phyloP scores from a whole-genome alignment of 805 yeast genomes.

The Wickerhamiella brachini region DNA sequence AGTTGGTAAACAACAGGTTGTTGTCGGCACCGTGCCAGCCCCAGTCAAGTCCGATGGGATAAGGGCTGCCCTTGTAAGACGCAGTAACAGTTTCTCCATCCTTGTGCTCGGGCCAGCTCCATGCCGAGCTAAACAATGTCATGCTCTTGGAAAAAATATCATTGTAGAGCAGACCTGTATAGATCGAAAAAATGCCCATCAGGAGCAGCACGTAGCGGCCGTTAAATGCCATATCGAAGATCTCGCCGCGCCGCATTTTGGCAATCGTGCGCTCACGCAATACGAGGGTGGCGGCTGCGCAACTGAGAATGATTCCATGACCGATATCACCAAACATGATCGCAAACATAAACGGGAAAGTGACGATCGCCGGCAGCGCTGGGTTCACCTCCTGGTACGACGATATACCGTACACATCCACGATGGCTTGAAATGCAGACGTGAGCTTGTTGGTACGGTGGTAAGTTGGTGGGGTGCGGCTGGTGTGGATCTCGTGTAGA shows the following conservation, averaged over 20 bases:
- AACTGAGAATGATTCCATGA: conserved; percentile 72
- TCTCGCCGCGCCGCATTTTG: conserved; percentile 67
- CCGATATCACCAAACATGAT: conserved; percentile 98
- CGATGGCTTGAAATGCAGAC: conserved; percentile 78
- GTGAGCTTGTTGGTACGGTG: conserved; percentile 89
- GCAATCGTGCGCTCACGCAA: conserved; percentile 56
- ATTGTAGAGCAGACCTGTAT: conserved; percentile 87
- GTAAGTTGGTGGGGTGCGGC: conserved; percentile 83
- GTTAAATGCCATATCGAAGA: conserved; percentile 86
- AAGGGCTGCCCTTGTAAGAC: conserved; percentile 42
- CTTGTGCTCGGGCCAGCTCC: conserved; percentile 69
- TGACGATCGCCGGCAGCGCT: conserved; percentile 83
- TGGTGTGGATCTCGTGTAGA: conserved; percentile 51
- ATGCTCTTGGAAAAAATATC: conserved; percentile 86
- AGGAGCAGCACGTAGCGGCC: conserved; percentile 84
- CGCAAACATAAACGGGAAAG: conserved; percentile 98
- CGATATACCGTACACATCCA: conserved; percentile 92
- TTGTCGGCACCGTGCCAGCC: conserved; percentile 98
- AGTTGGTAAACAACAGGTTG: conserved; percentile 74
- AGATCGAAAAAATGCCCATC: conserved; percentile 95
- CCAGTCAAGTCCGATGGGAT: conserved; percentile 78
- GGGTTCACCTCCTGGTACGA: conserved; percentile 92
- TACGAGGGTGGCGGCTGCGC: conserved; percentile 59
- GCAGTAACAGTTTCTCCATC: conserved; percentile 60
- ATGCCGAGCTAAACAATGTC: conserved; percentile 76